These are phyloP conservation scores for Diplodia corticola DNA, from an alignment of 2,329 filamentous ascomycete species.

Conservation along the genomic window DNA sequence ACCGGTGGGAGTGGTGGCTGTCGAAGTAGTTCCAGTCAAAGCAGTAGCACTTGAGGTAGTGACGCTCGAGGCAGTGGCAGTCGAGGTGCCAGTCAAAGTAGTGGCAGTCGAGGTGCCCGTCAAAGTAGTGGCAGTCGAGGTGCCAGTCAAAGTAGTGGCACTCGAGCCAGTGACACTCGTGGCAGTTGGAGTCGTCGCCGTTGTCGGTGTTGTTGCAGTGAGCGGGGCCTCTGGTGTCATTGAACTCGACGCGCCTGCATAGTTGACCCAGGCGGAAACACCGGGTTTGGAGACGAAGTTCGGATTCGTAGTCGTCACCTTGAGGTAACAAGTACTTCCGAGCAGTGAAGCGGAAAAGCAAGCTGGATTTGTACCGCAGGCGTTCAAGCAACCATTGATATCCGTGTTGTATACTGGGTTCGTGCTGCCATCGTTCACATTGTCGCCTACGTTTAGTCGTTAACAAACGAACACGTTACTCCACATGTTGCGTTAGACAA, in stretches of 20 bases:
- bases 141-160: not conserved
- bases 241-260: not conserved
- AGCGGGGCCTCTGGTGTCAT: not conserved
- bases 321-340: conserved; percentile 1
- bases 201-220: not conserved
- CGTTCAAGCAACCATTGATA: not conserved
- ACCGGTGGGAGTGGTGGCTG: no score
- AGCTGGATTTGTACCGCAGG: not conserved
- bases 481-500: not conserved
- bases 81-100: not conserved
- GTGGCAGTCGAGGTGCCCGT: not conserved
- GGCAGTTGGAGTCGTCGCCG: not conserved
- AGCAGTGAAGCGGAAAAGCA: not conserved
- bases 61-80: no score
- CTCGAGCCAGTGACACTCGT: not conserved
- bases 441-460: not conserved
- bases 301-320: not conserved
- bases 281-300: not conserved
- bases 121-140: not conserved
- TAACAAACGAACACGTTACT: not conserved
- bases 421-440: not conserved
- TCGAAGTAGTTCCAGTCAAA: no score
- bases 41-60: no score
- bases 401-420: not conserved
- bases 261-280: not conserved